Base-by-base conservation (phyloP, 306 rosid species). In the Lathyrus oleraceus region DNA sequence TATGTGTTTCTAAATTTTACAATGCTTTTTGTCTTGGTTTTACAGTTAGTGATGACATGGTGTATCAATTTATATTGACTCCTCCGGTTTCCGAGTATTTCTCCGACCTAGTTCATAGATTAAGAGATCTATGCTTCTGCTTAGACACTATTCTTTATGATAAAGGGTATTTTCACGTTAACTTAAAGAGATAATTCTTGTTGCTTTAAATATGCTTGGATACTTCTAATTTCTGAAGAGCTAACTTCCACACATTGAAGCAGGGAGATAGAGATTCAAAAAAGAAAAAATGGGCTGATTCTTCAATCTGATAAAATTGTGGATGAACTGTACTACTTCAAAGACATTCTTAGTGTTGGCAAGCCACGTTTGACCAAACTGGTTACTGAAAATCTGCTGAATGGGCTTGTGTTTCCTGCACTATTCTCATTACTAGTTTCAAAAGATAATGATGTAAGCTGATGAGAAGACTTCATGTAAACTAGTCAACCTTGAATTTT, bases 81-180 rank as follows among this genome's bases (percentile, higher is more conserved):
- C 83, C 93, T 78, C 92, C 97, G 70, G 88, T 84, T 79, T 91
- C 97, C 52, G 79, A 82, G 47, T 88, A 91, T 82, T 87, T 91
- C 82, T 88, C 91, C 49, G 88, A 83, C 71, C 82, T 87, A 83
- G 87, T 87, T 83, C 61, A 60, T 72, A 82, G 79, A 72, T 67
- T 88, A 79, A 82, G 71, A 74, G 84, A 82, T 52, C 81, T 85
- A 62, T 88, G 90, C 75, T 73, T 76, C 81, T 66, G 44, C 67
- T 81, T 88, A 74, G 97, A 88, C 71, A 52, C 44, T 79, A 54
- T 84, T 68, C 73, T 87, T 66, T 72, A 68, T 61, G 78, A 76
- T 49, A 76, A 79, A 67, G 75, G 80, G 97, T 88, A 85, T 64
- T 83, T 45, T 36, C 69, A 67, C 35, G 62, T 45, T 30, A 67